Percentiles rank a stretch among this genome's conserved stretches.
phyloP scores from a whole-genome alignment of 73 alveolate genomes.

The Paramecium bursaria region DNA sequence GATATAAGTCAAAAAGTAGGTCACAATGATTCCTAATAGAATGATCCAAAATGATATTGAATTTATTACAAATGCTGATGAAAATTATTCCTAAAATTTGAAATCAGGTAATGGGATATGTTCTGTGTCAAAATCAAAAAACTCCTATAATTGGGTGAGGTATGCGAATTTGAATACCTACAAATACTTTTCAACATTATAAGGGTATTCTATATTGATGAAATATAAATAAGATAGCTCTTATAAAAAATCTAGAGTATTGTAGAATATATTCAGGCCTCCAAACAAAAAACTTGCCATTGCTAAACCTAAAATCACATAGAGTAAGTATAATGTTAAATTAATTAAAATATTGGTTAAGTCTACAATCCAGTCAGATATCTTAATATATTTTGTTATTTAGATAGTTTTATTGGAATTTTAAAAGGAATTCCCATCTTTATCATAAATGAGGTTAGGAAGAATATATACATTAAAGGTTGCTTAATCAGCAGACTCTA shows the following conservation, averaged over 20 bases:
- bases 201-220: constrained; percentile 31
- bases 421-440: not conserved
- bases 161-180: constrained; percentile 16
- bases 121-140: constrained; percentile 3
- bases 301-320: constrained; percentile 33
- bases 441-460: not conserved
- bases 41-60: not conserved
- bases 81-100: constrained; percentile 5
- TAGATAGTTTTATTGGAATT: not conserved
- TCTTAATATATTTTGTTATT: not conserved
- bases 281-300: constrained; percentile 23
- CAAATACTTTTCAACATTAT: constrained; percentile 39
- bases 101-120: constrained; percentile 10
- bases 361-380: not conserved
- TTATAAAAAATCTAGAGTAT: constrained; percentile 3
- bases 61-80: constrained; percentile 6
- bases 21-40: not conserved
- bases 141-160: not conserved
- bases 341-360: not conserved
- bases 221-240: not conserved
- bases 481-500: too few relatives aligned
- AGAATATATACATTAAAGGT: too few relatives aligned
- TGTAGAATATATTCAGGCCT: constrained; percentile 37
- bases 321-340: constrained; percentile 14
- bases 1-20: too few relatives aligned